Evolutionary conservation across 1,139 yeast species (phyloP), one percentile per base, ranked within the genome.

Genomic region (Yamadazyma diddensiae): DNA sequence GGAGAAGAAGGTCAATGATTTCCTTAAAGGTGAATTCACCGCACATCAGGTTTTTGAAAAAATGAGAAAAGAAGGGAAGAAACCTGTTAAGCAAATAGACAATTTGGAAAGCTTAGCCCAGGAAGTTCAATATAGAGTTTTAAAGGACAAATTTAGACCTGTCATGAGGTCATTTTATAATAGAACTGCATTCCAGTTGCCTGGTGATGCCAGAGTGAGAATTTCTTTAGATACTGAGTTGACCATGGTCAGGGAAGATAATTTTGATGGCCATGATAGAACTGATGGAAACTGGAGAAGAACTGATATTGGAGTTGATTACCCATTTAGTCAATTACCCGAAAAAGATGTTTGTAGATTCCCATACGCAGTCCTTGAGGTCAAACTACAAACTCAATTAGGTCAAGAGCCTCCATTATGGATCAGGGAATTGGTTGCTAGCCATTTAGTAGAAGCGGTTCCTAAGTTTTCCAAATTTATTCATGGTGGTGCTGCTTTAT

Each of bases 391-490:
- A 63, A 92, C 98, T 6, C 98, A 92, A 65, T 56, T 92, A 63
- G 98, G 98, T 35, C 98, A 92, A 65, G 98, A 92, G 59, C 98
- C 98, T 25, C 98, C 98, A 11, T 80, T 76, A 43, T 92, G 98
- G 98, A 94, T 92, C 28, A 78, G 94, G 47, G 96, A 92, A 46
- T 74, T 92, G 55, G 88, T 90, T 26, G 69, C 88, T 1, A 83
- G 95, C 18, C 98, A 92, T 58, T 70, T 92, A 38, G 98, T 92
- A 29, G 98, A 92, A 62, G 97, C 97, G 0, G 97, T 92, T 24
- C 98, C 98, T 21, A 92, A 92, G 61, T 92, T 88, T 58, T 90
- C 97, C 39, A 92, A 92, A 60, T 92, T 92, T 52, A 90, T 92
- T 47, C 98, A 92, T 52, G 98, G 98, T 48, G 82, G 88, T 39